Evolutionary conservation across 2,329 filamentous ascomycete genomes (phyloP).

Genomic region (Cadophora luteo-olivacea): DNA sequence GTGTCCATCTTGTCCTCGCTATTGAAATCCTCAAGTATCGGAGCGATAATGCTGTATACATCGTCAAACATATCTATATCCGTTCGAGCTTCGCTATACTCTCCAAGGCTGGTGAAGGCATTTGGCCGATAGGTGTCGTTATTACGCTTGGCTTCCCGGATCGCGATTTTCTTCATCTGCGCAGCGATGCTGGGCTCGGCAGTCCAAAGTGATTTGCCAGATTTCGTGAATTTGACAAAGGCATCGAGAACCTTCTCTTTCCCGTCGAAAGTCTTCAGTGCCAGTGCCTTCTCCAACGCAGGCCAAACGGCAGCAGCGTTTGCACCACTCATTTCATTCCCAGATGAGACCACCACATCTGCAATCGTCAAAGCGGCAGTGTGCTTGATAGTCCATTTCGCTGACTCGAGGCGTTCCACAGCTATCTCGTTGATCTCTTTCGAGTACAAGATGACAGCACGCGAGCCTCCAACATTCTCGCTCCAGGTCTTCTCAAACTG

Average conservation of each 20-base stretch:
- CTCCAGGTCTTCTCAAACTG: conserved; percentile 88
- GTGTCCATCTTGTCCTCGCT: conserved; percentile 71
- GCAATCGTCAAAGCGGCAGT: conserved; percentile 83
- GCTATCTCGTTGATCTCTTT: conserved; percentile 79
- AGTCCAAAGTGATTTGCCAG: conserved; percentile 64
- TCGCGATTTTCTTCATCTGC: conserved; percentile 78
- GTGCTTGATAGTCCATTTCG: conserved; percentile 91
- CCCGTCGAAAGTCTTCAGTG: conserved; percentile 89
- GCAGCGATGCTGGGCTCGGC: conserved; percentile 59
- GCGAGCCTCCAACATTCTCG: conserved; percentile 85
- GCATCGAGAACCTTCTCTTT: conserved; percentile 86
- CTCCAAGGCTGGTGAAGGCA: conserved; percentile 75
- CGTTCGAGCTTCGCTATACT: conserved; percentile 70
- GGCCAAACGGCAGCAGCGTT: conserved; percentile 78
- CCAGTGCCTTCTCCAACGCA: conserved; percentile 78
- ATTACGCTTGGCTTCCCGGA: conserved; percentile 90
- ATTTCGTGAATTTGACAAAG: conserved; percentile 78
- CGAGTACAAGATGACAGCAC: conserved; percentile 83
- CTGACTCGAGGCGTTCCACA: conserved; percentile 72
- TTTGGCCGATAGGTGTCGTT: conserved; percentile 84
- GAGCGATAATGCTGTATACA: conserved; percentile 67
- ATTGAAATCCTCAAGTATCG: conserved; percentile 63
- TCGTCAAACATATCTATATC: conserved; percentile 75
- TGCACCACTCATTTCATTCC: conserved; percentile 63
- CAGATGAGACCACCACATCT: conserved; percentile 72